Percentiles rank a stretch among this genome's conserved stretches.
Conservation (phyloP, 2,329 filamentous ascomycete genomes). For the Ascochyta viciae-villosae region DNA sequence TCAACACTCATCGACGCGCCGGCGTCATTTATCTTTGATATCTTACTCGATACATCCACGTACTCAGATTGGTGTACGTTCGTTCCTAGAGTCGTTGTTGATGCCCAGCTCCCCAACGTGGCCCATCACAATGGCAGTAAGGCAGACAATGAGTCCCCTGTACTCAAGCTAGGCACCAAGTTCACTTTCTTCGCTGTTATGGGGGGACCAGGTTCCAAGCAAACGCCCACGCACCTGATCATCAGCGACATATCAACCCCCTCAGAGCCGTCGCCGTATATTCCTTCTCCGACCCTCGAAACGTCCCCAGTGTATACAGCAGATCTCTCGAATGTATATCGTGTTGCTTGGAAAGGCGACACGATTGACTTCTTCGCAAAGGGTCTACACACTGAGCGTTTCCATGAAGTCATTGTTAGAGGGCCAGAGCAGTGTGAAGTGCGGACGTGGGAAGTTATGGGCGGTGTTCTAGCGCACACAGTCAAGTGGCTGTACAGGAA, state of each 20-base stretch:
- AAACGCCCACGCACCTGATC: conserved; percentile 19
- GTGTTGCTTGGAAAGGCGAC: conserved; percentile 29
- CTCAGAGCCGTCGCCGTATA: conserved; percentile 19
- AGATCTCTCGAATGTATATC: conserved; percentile 26
- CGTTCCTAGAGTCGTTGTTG: conserved; percentile 23
- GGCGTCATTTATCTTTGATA: conserved; percentile 26
- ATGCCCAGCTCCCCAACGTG: conserved; percentile 10
- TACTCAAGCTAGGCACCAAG: conserved; percentile 20
- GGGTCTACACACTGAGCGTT: conserved; percentile 22
- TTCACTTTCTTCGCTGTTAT: conserved; percentile 31
- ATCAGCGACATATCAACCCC: conserved; percentile 31
- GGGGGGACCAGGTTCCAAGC: conserved; percentile 20
- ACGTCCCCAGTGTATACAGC: conserved; percentile 21
- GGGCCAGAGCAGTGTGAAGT: conserved; percentile 28
- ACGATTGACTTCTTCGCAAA: conserved; percentile 21
- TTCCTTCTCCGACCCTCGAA: conserved; percentile 13
- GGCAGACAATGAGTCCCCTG: conserved; percentile 1
- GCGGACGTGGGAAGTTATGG: conserved; percentile 31
- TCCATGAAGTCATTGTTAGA: conserved; percentile 29
- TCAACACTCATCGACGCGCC: conserved; percentile 20
- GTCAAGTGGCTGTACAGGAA: conserved; percentile 26
- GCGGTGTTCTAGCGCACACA: conserved; percentile 24
- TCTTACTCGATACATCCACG: conserved; percentile 21
- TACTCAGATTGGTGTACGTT: conserved; percentile 32
- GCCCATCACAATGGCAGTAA: background rate